phyloP scores from a whole-genome alignment of 1,139 yeast genomes.

The Zygoascus hellenicus region DNA sequence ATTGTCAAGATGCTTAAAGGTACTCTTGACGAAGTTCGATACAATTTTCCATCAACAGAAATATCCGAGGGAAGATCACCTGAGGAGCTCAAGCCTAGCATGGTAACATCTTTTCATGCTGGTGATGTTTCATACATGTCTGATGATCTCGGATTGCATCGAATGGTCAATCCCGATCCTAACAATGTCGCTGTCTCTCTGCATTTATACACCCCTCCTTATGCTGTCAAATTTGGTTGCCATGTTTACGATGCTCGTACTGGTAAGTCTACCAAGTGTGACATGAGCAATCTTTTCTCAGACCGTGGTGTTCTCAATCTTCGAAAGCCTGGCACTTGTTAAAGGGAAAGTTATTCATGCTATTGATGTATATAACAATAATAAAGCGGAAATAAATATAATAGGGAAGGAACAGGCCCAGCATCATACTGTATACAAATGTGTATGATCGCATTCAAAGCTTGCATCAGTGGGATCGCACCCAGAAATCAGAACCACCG shows the following conservation, averaged over 20 bases:
- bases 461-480: constrained; percentile 16
- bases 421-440: background rate
- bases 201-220: constrained; percentile 75
- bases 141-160: constrained; percentile 63
- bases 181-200: constrained; percentile 55
- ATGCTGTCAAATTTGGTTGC: constrained; percentile 64
- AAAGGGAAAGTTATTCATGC: background rate
- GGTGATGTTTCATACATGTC: constrained; percentile 62
- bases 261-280: constrained; percentile 52
- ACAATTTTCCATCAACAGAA: constrained; percentile 44
- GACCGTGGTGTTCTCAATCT: constrained; percentile 46
- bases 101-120: constrained; percentile 35
- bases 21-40: constrained; percentile 51
- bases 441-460: background rate
- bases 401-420: too few species aligned
- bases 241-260: constrained; percentile 50
- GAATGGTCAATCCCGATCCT: constrained; percentile 49
- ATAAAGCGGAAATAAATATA: too few species aligned
- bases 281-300: constrained; percentile 56
- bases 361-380: background rate
- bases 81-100: constrained; percentile 22
- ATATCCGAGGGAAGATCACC: constrained; percentile 11
- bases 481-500: constrained; percentile 27
- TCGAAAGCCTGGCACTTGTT: constrained; percentile 4
- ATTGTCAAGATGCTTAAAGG: constrained; percentile 57